phyloP scores from a whole-genome alignment of 73 alveolate species.

The Paramecium octaurelia region DNA sequence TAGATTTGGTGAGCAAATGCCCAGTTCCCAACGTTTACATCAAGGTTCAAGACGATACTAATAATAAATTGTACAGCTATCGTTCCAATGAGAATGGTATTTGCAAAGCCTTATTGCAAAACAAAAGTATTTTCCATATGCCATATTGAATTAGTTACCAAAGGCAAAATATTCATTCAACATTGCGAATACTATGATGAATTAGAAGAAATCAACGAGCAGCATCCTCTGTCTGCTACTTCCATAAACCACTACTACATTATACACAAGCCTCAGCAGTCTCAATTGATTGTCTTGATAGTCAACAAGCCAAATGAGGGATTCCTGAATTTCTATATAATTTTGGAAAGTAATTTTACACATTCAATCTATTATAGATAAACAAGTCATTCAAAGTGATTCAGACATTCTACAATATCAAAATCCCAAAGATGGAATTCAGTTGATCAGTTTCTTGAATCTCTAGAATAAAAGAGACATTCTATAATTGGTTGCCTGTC shows the following conservation, averaged over 20 bases:
- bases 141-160: background rate
- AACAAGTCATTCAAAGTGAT: background rate
- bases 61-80: constrained; percentile 30
- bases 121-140: background rate
- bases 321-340: background rate
- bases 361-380: background rate
- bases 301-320: background rate
- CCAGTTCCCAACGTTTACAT: background rate
- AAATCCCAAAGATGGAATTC: constrained; percentile 8
- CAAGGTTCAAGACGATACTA: background rate
- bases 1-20: background rate
- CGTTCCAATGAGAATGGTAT: constrained; percentile 39
- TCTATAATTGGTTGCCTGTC: background rate
- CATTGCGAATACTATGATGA: constrained; percentile 20
- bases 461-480: background rate
- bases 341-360: background rate
- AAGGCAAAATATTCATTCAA: background rate
- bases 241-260: background rate
- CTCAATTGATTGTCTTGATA: background rate
- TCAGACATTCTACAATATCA: background rate
- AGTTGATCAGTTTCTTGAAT: background rate
- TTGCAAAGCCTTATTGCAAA: background rate
- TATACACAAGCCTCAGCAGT: background rate
- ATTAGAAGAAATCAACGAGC: background rate
- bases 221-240: background rate